phyloP scores from a whole-genome alignment of 345 rosid genomes.

The Dovyalis caffra region DNA sequence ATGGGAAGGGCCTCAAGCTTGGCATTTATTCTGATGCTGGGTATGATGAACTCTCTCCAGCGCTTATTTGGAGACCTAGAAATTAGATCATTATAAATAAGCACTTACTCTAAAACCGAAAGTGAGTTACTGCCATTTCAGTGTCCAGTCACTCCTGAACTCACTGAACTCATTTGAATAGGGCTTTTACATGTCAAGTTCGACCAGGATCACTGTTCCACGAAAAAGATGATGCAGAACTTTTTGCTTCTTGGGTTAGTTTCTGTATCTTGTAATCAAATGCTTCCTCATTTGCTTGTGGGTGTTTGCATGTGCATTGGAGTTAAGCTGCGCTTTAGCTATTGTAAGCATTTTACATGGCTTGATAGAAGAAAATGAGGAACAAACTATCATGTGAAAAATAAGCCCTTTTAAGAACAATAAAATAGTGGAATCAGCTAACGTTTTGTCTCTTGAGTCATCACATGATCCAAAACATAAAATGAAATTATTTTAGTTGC shows the following conservation, averaged over 20 bases:
- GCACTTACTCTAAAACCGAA: slow-evolving; percentile 1
- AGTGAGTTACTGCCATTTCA: not conserved
- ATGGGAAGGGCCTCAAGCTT: slow-evolving; percentile 84
- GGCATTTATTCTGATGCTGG: slow-evolving; percentile 99
- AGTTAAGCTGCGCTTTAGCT: not conserved
- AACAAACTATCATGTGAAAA: not conserved
- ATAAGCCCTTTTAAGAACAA: not conserved
- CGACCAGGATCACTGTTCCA: slow-evolving; percentile 94
- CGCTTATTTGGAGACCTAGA: slow-evolving; percentile 9
- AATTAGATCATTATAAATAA: slow-evolving; percentile 18
- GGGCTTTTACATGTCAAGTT: slow-evolving; percentile 86
- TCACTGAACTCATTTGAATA: slow-evolving; percentile 26
- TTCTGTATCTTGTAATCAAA: not conserved
- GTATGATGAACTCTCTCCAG: slow-evolving; percentile 49
- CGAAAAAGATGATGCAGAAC: slow-evolving; percentile 73
- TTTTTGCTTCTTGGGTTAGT: slow-evolving; percentile 97
- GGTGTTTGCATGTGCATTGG: not conserved
- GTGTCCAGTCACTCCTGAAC: slow-evolving; percentile 13
- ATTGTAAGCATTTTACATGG: not conserved
- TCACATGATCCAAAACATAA: not conserved
- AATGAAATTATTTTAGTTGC: not conserved
- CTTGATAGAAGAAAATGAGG: not conserved
- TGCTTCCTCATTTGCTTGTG: not conserved
- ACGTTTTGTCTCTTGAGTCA: not conserved
- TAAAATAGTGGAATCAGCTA: not conserved